Evolutionary conservation across 192 early-diverging fungal genomes (phyloP).

Genomic region (Mortierella alpina): DNA sequence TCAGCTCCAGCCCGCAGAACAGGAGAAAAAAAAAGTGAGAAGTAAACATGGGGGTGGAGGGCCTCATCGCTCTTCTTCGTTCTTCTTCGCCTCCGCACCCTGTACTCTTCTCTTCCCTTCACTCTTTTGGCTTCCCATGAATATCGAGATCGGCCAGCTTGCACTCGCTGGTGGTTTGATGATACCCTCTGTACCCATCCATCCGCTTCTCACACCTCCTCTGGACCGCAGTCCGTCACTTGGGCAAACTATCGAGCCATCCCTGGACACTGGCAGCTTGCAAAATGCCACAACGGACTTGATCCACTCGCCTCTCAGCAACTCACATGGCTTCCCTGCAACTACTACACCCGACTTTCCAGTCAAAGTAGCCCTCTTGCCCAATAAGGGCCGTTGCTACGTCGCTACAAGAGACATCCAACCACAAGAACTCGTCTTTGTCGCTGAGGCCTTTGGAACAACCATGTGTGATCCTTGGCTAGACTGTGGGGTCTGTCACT

Average conservation of each 20-base stretch:
- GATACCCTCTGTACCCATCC: constrained; percentile 13
- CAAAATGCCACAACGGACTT: too few species aligned
- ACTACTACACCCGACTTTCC: constrained; percentile 1
- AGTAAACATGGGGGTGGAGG: too few species aligned
- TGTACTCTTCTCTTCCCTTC: background rate
- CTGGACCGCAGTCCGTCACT: background rate
- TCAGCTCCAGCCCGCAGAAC: too few species aligned
- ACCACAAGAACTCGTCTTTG: constrained; percentile 32
- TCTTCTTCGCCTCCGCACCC: background rate
- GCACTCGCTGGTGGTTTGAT: background rate
- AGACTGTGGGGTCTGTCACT: constrained; percentile 45
- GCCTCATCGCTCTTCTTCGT: too few species aligned
- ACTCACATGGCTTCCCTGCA: background rate
- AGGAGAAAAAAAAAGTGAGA: too few species aligned
- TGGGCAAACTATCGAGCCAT: too few species aligned
- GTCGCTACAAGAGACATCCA: constrained; percentile 31
- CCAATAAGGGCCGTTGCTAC: constrained; percentile 42
- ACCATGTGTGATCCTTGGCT: constrained; percentile 51
- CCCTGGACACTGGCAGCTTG: too few species aligned
- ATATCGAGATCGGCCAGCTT: background rate
- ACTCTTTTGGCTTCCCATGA: background rate
- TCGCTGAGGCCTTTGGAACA: constrained; percentile 39
- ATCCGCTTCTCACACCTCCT: constrained; percentile 7
- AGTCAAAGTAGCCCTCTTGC: constrained; percentile 10
- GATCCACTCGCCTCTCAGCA: background rate